Conservation (phyloP, 176 grass and related monocot genomes). For the Triticum timopheevii region DNA sequence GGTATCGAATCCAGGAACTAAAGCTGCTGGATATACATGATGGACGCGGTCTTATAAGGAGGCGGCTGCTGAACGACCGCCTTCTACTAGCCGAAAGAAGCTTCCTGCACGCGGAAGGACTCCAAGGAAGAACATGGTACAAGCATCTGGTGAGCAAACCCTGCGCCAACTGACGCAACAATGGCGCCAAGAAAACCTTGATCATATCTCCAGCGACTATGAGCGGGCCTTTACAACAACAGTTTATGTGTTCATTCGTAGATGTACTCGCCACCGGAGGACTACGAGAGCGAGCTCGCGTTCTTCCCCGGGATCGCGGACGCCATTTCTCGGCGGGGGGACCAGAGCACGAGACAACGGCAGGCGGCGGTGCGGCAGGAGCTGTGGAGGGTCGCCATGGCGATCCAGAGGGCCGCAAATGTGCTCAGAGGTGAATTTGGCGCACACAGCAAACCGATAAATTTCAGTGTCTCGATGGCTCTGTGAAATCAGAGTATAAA, state of each 20-base stretch:
- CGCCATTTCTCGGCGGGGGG: conserved; percentile 45
- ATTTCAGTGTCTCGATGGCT: not conserved
- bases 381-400: conserved; percentile 68
- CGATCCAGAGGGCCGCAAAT: conserved; percentile 55
- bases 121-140: conserved; percentile 89
- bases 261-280: conserved; percentile 85
- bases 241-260: conserved; percentile 14
- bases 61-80: conserved; percentile 69
- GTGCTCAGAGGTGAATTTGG: conserved; percentile 62
- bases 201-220: not conserved
- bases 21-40: conserved; percentile 32
- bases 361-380: conserved; percentile 41
- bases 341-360: conserved; percentile 3
- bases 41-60: conserved; percentile 35
- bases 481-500: conserved; percentile 21
- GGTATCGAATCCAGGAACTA: conserved; percentile 48
- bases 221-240: not conserved
- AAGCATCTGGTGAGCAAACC: conserved; percentile 73
- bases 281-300: conserved; percentile 63
- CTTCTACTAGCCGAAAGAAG: conserved; percentile 93
- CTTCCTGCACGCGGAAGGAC: conserved; percentile 79
- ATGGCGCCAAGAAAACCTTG: not conserved
- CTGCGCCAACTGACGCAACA: not conserved
- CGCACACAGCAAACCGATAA: not conserved
- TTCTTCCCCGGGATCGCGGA: conserved; percentile 85